phyloP scores from a whole-genome alignment of 108 stramenopile species.

The Discostella pseudostelligera region DNA sequence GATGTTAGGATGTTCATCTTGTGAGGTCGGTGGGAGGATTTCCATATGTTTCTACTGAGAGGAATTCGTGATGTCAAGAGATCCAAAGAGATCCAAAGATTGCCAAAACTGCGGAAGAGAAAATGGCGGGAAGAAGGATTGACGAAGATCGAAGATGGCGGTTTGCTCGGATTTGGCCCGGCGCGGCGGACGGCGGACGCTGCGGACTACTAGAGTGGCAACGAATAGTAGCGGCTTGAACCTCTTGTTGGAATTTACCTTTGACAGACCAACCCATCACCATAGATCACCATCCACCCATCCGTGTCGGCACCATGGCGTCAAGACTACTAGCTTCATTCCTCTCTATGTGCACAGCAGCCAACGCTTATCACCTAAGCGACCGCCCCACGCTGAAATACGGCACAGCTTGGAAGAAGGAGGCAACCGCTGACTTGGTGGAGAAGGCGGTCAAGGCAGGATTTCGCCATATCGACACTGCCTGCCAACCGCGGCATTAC shows the following conservation, averaged over 20 bases:
- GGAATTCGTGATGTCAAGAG: slow-evolving; percentile 10
- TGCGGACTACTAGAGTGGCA: too few species aligned
- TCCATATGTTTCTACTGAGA: not conserved
- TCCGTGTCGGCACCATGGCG: not conserved
- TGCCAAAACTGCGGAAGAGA: too few species aligned
- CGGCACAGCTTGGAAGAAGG: slow-evolving; percentile 73
- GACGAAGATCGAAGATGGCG: too few species aligned
- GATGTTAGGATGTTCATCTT: not conserved
- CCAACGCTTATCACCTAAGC: slow-evolving; percentile 14
- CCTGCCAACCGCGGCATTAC: slow-evolving; percentile 69
- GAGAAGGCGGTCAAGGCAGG: slow-evolving; percentile 45
- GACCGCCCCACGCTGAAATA: slow-evolving; percentile 46
- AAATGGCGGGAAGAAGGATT: too few species aligned
- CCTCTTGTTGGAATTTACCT: too few species aligned
- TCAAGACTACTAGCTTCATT: not conserved
- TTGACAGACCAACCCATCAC: too few species aligned
- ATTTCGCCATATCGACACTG: slow-evolving; percentile 64
- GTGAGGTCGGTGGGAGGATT: too few species aligned
- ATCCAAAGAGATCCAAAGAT: too few species aligned
- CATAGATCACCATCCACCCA: not conserved
- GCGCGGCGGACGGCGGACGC: too few species aligned
- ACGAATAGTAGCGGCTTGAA: too few species aligned
- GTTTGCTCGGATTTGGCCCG: too few species aligned
- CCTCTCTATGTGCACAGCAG: slow-evolving; percentile 3
- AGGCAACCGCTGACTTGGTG: slow-evolving; percentile 46